phyloP scores from a whole-genome alignment of 2,329 filamentous ascomycete genomes.

The Xylariaceae sp. region DNA sequence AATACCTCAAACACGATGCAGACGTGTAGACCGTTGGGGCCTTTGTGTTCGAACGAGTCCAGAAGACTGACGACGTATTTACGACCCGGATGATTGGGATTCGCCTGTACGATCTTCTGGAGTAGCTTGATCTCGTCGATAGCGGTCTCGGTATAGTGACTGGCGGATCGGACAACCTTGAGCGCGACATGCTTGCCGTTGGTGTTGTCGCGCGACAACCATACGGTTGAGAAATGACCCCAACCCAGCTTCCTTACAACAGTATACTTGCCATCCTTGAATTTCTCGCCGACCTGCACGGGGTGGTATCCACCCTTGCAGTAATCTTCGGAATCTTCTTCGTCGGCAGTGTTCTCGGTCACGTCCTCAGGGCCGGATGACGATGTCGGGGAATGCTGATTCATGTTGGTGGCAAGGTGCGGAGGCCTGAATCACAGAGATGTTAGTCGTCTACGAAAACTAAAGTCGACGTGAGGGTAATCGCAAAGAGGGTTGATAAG shows the following conservation, averaged over 20 bases:
- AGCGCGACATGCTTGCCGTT: constrained; percentile 92
- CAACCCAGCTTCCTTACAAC: constrained; percentile 94
- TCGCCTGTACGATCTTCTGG: constrained; percentile 93
- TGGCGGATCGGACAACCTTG: constrained; percentile 94
- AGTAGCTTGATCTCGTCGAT: constrained; percentile 98
- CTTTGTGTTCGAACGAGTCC: constrained; percentile 96
- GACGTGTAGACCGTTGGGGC: constrained; percentile 90
- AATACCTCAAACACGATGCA: constrained; percentile 99
- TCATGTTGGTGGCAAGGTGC: constrained; percentile 52
- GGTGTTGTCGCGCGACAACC: constrained; percentile 73
- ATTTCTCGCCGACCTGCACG: constrained; percentile 87
- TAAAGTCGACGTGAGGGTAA: constrained; percentile 8
- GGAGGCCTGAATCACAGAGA: constrained; percentile 42
- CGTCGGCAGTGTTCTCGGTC: constrained; percentile 88
- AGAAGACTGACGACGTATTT: constrained; percentile 93
- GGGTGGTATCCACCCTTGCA: constrained; percentile 99
- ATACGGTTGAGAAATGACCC: constrained; percentile 99
- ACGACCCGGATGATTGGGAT: constrained; percentile 87
- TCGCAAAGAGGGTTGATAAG: constrained; percentile 5
- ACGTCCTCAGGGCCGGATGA: constrained; percentile 75
- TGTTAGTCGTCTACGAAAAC: constrained; percentile 26
- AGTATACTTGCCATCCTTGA: constrained; percentile 96
- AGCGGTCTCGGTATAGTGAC: constrained; percentile 97
- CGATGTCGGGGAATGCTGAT: constrained; percentile 67
- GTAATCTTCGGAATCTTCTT: constrained; percentile 98